phyloP scores from a whole-genome alignment of 2,329 filamentous ascomycete species.

The Zymoseptoria crescenta region DNA sequence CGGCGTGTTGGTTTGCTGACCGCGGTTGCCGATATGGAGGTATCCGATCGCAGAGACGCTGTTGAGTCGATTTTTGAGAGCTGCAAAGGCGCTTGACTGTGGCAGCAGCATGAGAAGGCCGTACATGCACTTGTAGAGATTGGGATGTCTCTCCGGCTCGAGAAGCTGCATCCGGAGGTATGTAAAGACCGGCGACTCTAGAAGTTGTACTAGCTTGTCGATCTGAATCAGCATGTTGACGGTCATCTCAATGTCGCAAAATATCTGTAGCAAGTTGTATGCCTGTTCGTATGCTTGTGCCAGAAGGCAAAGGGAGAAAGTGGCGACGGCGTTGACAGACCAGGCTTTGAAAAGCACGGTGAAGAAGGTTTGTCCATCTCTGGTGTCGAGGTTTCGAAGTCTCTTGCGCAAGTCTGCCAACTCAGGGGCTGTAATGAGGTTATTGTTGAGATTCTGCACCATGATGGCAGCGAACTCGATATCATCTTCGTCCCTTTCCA shows the following conservation, averaged over 20 bases:
- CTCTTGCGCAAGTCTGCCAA: slow-evolving; percentile 83
- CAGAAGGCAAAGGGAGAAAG: slow-evolving; percentile 88
- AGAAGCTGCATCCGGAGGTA: slow-evolving; percentile 91
- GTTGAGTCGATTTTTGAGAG: slow-evolving; percentile 91
- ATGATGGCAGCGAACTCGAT: slow-evolving; percentile 98
- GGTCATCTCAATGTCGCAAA: slow-evolving; percentile 98
- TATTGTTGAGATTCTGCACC: slow-evolving; percentile 99
- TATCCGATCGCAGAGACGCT: slow-evolving; percentile 96
- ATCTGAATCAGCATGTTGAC: slow-evolving; percentile 98
- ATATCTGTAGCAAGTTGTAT: slow-evolving; percentile 90
- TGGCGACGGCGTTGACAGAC: slow-evolving; percentile 98
- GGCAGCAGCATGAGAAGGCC: slow-evolving; percentile 96
- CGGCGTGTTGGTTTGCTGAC: slow-evolving; percentile 25
- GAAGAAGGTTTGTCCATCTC: slow-evolving; percentile 92
- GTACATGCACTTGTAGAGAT: slow-evolving; percentile 86
- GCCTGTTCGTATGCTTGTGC: slow-evolving; percentile 98
- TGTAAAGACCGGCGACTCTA: slow-evolving; percentile 96
- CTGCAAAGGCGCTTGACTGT: slow-evolving; percentile 93
- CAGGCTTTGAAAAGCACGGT: slow-evolving; percentile 90
- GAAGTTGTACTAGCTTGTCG: slow-evolving; percentile 91
- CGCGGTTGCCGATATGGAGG: slow-evolving; percentile 57
- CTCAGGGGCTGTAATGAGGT: slow-evolving; percentile 94
- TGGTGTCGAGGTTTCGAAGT: slow-evolving; percentile 81
- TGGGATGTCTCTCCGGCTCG: slow-evolving; percentile 89
- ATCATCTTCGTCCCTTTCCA: slow-evolving; percentile 90